Evolutionary conservation across 805 yeast species (phyloP).

Genomic region (Yamadazyma kitorensis): DNA sequence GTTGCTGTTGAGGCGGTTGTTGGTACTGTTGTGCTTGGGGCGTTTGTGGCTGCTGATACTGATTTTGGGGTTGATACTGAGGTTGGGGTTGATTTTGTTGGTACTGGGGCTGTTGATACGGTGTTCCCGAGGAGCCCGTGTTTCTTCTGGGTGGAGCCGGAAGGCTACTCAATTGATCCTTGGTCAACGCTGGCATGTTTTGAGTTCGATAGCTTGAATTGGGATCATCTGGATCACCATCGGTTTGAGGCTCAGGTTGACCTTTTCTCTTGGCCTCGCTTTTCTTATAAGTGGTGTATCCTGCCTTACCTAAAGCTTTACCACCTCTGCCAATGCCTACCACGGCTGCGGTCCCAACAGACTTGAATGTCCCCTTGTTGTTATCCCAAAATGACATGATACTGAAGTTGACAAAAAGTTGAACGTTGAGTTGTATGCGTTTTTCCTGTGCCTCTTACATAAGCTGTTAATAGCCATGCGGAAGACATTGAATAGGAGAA

Average conservation of each 20-base stretch:
- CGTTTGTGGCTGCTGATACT: conserved; percentile 8
- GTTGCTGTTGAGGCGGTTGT: conserved; percentile 11
- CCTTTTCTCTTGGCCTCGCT: conserved; percentile 27
- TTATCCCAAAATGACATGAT: conserved; percentile 34
- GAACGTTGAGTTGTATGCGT: too few relatives aligned
- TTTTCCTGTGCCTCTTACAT: not conserved
- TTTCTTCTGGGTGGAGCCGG: conserved; percentile 39
- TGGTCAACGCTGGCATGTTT: conserved; percentile 9
- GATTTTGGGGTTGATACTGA: not conserved
- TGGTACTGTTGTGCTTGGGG: conserved; percentile 10
- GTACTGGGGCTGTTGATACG: not conserved
- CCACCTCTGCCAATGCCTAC: conserved; percentile 53
- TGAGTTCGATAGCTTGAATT: conserved; percentile 5
- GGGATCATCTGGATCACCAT: conserved; percentile 2
- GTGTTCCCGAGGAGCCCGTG: conserved; percentile 16
- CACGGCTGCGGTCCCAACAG: conserved; percentile 47
- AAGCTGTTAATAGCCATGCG: too few relatives aligned
- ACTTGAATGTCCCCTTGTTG: conserved; percentile 50
- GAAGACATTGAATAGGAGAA: too few relatives aligned
- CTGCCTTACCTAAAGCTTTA: conserved; percentile 48
- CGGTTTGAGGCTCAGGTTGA: conserved; percentile 1
- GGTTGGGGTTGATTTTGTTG: conserved; percentile 3
- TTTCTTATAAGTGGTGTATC: conserved; percentile 48
- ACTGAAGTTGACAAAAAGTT: too few relatives aligned
- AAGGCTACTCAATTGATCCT: conserved; percentile 17